phyloP scores from a whole-genome alignment of 129 eudicot genomes.

The Oenanthe sinensis region DNA sequence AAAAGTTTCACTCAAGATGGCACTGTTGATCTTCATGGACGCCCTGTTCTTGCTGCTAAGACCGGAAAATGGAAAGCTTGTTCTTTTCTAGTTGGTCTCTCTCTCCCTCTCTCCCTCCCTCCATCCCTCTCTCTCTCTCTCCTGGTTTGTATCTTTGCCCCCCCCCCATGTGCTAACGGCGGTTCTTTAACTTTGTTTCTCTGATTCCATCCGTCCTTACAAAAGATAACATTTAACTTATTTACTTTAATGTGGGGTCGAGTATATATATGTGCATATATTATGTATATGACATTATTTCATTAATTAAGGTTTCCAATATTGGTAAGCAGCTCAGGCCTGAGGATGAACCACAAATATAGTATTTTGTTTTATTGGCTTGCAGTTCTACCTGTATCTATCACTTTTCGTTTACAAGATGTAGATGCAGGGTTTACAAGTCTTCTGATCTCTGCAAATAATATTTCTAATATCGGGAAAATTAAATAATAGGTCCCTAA shows the following conservation, averaged over 20 bases:
- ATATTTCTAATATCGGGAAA: no score
- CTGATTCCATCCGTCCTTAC: background rate
- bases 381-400: background rate
- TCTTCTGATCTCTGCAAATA: background rate
- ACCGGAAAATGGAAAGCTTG: conserved; percentile 99
- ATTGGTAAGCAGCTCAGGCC: background rate
- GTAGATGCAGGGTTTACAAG: background rate
- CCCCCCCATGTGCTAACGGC: no score
- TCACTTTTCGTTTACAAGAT: background rate
- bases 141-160: no score
- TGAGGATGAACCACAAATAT: conserved; percentile 1
- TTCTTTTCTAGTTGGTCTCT: conserved; percentile 69
- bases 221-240: background rate
- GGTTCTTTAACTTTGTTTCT: background rate
- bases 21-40: conserved; percentile 82
- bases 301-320: background rate
- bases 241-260: background rate
- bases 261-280: background rate
- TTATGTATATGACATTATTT: background rate
- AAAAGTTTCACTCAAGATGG: conserved; percentile 87
- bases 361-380: background rate
- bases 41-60: conserved; percentile 60
- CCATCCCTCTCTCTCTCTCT: no score
- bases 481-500: no score
- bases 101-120: background rate